These are phyloP conservation scores for Ophiostoma ips DNA, from an alignment of 2,329 filamentous ascomycete species.

Conservation along the genomic window DNA sequence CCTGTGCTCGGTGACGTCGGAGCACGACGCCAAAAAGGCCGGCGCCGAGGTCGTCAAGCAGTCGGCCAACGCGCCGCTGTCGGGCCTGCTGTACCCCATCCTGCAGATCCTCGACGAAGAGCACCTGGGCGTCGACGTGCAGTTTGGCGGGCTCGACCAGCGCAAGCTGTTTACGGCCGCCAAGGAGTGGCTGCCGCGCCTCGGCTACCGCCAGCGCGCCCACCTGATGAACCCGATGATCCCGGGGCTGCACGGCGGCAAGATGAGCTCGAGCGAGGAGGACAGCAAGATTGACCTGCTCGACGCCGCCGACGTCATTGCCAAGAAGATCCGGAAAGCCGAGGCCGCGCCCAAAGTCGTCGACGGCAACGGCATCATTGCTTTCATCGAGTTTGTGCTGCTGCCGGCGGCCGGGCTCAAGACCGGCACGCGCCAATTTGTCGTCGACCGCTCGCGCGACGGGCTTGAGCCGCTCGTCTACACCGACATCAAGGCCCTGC, in stretches of 20 bases:
- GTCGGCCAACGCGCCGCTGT: slow-evolving; percentile 58
- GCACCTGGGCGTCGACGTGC: slow-evolving; percentile 73
- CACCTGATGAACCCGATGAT: slow-evolving; percentile 61
- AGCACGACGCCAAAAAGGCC: slow-evolving; percentile 77
- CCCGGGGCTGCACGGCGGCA: slow-evolving; percentile 67
- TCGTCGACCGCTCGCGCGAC: slow-evolving; percentile 51
- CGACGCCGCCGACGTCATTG: slow-evolving; percentile 58
- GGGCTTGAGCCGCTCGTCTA: slow-evolving; percentile 63
- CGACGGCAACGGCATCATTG: slow-evolving; percentile 75
- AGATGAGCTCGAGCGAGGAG: slow-evolving; percentile 69
- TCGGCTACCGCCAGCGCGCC: slow-evolving; percentile 66
- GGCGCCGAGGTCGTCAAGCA: slow-evolving; percentile 94
- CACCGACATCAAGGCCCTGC: slow-evolving; percentile 57
- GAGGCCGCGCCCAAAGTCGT: slow-evolving; percentile 60
- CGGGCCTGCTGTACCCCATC: slow-evolving; percentile 67
- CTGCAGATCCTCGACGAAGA: slow-evolving; percentile 88
- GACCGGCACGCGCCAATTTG: slow-evolving; percentile 44
- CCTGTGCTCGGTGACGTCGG: slow-evolving; percentile 53
- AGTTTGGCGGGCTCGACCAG: slow-evolving; percentile 77
- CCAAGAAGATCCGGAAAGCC: slow-evolving; percentile 78
- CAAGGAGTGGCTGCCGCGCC: slow-evolving; percentile 68
- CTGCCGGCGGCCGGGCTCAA: slow-evolving; percentile 60
- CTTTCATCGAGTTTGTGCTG: slow-evolving; percentile 77
- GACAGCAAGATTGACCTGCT: slow-evolving; percentile 92
- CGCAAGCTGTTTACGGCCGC: slow-evolving; percentile 80